Conservation (phyloP, 345 rosid genomes). For the Lumnitzera littorea region DNA sequence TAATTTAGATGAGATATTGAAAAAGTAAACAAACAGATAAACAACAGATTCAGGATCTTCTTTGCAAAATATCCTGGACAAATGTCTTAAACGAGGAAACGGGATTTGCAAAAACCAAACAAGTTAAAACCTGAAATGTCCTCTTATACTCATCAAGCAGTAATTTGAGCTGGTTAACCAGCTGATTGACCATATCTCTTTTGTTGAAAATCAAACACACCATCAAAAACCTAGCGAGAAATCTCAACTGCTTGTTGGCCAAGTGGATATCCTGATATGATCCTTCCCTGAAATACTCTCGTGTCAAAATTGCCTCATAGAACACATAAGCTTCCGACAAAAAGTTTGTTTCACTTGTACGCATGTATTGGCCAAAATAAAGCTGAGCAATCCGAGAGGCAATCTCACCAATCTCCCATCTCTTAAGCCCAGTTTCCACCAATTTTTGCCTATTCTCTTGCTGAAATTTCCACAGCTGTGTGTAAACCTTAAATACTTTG, state of each 20-base stretch:
- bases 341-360: constrained; percentile 75
- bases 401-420: constrained; percentile 98
- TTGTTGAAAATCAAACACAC: constrained; percentile 81
- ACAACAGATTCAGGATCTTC: no score
- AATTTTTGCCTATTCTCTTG: constrained; percentile 91
- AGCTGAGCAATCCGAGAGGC: constrained; percentile 94
- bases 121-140: constrained; percentile 61
- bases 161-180: constrained; percentile 70
- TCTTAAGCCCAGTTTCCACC: constrained; percentile 86
- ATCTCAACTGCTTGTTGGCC: constrained; percentile 87
- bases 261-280: constrained; percentile 67
- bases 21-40: no score
- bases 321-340: constrained; percentile 80
- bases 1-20: no score
- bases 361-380: constrained; percentile 90
- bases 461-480: constrained; percentile 92
- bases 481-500: constrained; percentile 97
- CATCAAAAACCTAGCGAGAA: constrained; percentile 87
- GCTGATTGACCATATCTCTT: constrained; percentile 73
- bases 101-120: background rate
- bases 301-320: constrained; percentile 72
- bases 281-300: constrained; percentile 91
- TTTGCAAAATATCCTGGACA: background rate
- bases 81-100: background rate
- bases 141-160: constrained; percentile 89